Conservation (phyloP, 192 early-diverging fungal species). For the Backusella liffmaniae region DNA sequence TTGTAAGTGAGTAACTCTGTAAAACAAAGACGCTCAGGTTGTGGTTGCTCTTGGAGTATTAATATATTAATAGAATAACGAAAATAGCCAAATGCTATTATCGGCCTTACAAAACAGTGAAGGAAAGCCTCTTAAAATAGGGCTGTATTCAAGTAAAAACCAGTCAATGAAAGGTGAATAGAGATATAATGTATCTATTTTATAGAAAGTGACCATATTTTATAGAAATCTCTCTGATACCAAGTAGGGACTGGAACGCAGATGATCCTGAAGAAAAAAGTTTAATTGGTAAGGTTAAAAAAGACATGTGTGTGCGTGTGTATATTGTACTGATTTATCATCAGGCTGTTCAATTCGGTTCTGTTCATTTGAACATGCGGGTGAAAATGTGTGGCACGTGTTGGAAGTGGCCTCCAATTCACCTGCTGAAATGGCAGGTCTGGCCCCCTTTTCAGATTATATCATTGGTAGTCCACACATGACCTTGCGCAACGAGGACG, state of each 20-base stretch:
- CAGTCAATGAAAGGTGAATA: conserved; percentile 45
- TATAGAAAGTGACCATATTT: no score
- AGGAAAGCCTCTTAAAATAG: conserved; percentile 46
- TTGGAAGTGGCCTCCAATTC: conserved; percentile 64
- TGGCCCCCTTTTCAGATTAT: conserved; percentile 69
- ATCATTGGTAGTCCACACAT: conserved; percentile 67
- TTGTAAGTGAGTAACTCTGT: conserved; percentile 34
- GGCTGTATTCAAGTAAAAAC: conserved; percentile 59
- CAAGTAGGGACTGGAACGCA: conserved; percentile 29
- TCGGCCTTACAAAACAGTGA: conserved; percentile 43
- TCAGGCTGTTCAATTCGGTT: conserved; percentile 57
- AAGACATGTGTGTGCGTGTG: not conserved
- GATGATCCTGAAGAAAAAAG: conserved; percentile 33
- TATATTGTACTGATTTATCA: not conserved
- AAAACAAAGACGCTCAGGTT: not conserved
- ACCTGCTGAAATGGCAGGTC: conserved; percentile 67
- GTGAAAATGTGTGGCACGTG: conserved; percentile 66
- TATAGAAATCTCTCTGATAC: conserved; percentile 32
- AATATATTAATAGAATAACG: conserved; percentile 10
- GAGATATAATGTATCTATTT: not conserved
- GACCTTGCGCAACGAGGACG: conserved; percentile 56
- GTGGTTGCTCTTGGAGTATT: not conserved
- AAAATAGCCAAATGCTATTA: conserved; percentile 39
- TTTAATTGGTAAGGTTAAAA: conserved; percentile 33
- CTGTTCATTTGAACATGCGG: conserved; percentile 60